Evolutionary conservation across 2,329 filamentous ascomycete species (phyloP).

Genomic region (Beauveria scarabaeidicola): DNA sequence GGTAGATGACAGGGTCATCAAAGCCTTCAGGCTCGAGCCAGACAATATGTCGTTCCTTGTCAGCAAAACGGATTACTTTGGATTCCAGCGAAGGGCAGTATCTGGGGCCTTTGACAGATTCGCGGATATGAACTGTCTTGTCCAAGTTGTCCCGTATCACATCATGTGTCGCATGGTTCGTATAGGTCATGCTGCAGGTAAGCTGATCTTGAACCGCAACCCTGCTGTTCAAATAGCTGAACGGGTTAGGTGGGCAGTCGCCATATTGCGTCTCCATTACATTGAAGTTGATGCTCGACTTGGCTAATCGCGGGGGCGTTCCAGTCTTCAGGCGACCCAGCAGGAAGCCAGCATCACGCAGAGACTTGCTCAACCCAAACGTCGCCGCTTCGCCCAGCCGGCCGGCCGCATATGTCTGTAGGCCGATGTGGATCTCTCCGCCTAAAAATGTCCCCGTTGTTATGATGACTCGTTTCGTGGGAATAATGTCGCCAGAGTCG

Average conservation of each 20-base stretch:
- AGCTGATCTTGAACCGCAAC: conserved; percentile 78
- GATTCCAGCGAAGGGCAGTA: conserved; percentile 95
- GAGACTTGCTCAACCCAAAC: conserved; percentile 82
- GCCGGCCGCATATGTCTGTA: conserved; percentile 76
- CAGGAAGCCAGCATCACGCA: conserved; percentile 80
- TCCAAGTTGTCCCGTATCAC: conserved; percentile 85
- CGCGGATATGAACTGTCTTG: conserved; percentile 91
- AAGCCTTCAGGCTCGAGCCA: conserved; percentile 98
- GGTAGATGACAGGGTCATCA: conserved; percentile 81
- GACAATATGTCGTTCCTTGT: conserved; percentile 76
- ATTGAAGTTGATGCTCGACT: conserved; percentile 71
- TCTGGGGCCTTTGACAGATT: conserved; percentile 85
- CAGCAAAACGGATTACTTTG: conserved; percentile 79
- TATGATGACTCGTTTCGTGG: conserved; percentile 76
- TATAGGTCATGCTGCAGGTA: conserved; percentile 79
- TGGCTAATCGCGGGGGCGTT: conserved; percentile 80
- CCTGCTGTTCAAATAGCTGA: conserved; percentile 77
- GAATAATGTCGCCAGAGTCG: conserved; percentile 77
- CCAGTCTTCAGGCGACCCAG: conserved; percentile 91
- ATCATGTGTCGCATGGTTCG: conserved; percentile 73
- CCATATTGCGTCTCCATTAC: conserved; percentile 65
- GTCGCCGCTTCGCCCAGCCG: conserved; percentile 92
- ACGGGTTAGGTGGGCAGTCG: conserved; percentile 79
- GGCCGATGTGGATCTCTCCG: conserved; percentile 91
- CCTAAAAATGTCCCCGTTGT: conserved; percentile 94